phyloP scores from a whole-genome alignment of 1,284 basidiomycete species.

The Puccinia brachypodii region DNA sequence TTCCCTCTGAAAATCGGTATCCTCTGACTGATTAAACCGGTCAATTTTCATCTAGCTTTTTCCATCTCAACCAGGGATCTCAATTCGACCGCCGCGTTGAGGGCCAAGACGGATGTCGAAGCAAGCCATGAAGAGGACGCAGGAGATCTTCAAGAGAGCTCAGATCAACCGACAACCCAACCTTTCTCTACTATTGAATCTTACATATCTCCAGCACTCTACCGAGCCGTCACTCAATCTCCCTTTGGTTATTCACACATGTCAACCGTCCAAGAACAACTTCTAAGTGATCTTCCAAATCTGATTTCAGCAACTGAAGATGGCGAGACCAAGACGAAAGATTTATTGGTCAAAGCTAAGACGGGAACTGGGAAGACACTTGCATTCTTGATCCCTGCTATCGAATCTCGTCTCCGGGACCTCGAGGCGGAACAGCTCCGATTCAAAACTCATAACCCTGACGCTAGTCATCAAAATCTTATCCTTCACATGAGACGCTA shows the following conservation, averaged over 20 bases:
- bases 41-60: conserved; percentile 1
- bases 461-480: conserved; percentile 49
- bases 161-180: conserved; percentile 6
- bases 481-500: conserved; percentile 51
- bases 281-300: conserved; percentile 66
- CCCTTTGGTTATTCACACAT: conserved; percentile 75
- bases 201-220: conserved; percentile 49
- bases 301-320: conserved; percentile 60
- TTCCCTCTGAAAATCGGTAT: not conserved
- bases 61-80: conserved; percentile 23
- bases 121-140: not conserved
- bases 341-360: conserved; percentile 57
- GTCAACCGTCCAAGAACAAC: conserved; percentile 80
- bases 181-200: conserved; percentile 35
- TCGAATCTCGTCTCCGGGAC: conserved; percentile 55
- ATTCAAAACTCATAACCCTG: conserved; percentile 55
- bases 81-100: conserved; percentile 30
- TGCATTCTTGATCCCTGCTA: conserved; percentile 57
- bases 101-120: conserved; percentile 5
- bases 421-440: conserved; percentile 52
- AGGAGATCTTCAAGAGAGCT: not conserved
- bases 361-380: conserved; percentile 58
- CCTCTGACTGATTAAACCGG: not conserved
- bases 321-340: conserved; percentile 54
- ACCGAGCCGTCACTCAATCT: conserved; percentile 57